These are phyloP conservation scores for Candida manassasensis DNA, from an alignment of 805 yeast genomes.

Conservation along the genomic window DNA sequence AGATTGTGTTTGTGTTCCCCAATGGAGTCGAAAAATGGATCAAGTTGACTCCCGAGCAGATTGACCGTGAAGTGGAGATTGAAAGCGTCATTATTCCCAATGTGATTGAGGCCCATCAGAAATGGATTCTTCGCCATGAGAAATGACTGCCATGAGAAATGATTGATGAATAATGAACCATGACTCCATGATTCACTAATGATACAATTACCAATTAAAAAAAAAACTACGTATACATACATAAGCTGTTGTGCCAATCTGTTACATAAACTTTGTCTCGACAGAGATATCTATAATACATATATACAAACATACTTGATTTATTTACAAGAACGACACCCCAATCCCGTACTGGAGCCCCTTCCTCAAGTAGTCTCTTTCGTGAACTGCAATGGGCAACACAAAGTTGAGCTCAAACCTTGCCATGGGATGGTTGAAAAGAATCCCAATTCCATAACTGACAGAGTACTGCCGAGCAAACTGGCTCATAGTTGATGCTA, in stretches of 20 bases:
- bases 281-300: conserved; percentile 1
- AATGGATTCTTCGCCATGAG: conserved; percentile 46
- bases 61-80: conserved; percentile 49
- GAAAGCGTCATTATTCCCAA: conserved; percentile 79
- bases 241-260: no score
- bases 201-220: no score
- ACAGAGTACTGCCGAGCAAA: conserved; percentile 23
- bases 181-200: no score
- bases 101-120: conserved; percentile 58
- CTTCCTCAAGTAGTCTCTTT: conserved; percentile 44
- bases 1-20: conserved; percentile 77
- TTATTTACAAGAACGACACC: conserved; percentile 45
- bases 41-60: conserved; percentile 40
- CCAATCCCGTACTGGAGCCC: conserved; percentile 61
- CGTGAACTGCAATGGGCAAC: conserved; percentile 42
- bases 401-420: conserved; percentile 55
- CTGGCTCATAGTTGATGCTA: conserved; percentile 6
- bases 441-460: conserved; percentile 45
- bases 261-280: no score
- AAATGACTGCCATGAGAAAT: no score
- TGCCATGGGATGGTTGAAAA: conserved; percentile 55
- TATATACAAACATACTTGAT: no score
- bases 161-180: no score
- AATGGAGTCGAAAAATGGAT: conserved; percentile 46
- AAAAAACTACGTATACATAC: no score